Evolutionary conservation across 257 asterid species (phyloP).

Genomic region (Cordia subcordata): DNA sequence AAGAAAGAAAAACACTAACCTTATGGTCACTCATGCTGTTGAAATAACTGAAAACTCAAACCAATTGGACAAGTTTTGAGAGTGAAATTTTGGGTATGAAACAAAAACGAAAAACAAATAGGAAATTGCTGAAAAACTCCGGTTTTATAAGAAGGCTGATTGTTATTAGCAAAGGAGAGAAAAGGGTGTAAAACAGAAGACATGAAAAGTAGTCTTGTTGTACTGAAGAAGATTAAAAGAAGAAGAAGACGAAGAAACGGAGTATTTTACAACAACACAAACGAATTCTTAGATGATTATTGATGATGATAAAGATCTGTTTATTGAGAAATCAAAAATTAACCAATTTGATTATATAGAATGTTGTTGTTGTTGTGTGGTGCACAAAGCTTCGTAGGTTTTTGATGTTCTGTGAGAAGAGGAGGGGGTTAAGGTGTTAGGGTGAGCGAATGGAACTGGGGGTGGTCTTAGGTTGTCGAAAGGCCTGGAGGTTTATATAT

Average conservation of each 20-base stretch:
- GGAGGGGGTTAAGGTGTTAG: neutral
- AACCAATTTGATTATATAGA: slow-evolving; percentile 16
- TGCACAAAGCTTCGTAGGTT: neutral
- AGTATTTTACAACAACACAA: slow-evolving; percentile 21
- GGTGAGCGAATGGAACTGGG: no score
- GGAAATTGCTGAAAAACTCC: slow-evolving; percentile 24
- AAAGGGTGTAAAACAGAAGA: slow-evolving; percentile 38
- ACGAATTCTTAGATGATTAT: slow-evolving; percentile 8
- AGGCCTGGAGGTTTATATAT: no score
- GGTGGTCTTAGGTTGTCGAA: neutral
- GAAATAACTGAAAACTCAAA: slow-evolving; percentile 21
- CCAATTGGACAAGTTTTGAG: slow-evolving; percentile 8
- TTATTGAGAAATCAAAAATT: slow-evolving; percentile 36
- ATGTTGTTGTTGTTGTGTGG: neutral
- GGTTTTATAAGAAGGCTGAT: slow-evolving; percentile 26
- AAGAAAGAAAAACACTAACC: slow-evolving; percentile 33
- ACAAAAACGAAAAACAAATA: slow-evolving; percentile 29
- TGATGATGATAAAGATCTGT: slow-evolving; percentile 8
- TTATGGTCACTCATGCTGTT: slow-evolving; percentile 52
- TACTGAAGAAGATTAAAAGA: slow-evolving; percentile 8
- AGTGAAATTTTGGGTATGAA: slow-evolving; percentile 21
- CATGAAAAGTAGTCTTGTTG: slow-evolving; percentile 32
- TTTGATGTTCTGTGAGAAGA: neutral
- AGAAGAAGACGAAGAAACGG: slow-evolving; percentile 23
- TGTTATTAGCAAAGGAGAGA: slow-evolving; percentile 13